Evolutionary conservation across 2,329 filamentous ascomycete species (phyloP), one percentile per base, ranked within the genome.

Genomic region (Byssoonygena ceratinophila): DNA sequence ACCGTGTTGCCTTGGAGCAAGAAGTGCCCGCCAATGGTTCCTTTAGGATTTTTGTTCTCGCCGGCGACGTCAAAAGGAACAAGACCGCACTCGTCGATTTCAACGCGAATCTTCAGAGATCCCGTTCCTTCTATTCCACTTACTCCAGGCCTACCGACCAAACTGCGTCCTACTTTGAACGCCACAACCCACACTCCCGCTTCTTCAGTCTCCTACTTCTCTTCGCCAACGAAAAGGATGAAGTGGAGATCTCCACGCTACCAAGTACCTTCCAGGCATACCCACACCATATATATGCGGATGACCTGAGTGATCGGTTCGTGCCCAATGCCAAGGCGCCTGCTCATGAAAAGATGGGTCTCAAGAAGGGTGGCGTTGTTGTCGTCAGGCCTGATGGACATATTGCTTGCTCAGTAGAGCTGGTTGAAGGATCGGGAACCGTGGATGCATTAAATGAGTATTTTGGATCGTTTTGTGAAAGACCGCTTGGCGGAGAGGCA

Each of bases 341-440:
- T 2, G 87, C 87, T 4, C 90, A 96, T 68, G 82, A 83, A 39
- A 95, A 94, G 76, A 84, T 94, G 76, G 90, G 90, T 0, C 67
- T 95, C 23, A 78, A 84, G 80, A 85, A 56, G 56, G 88, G 88
- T 9, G 88, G 84, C 53, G 79, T 95, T 1, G 83, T 94, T 1
- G 84, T 95, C 8, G 86, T 94, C 6, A 74, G 89, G 41, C 89
- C 90, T 0, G 89, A 95, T 66, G 88, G 88, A 6, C 92, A 95
- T 66, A 84, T 95, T 25, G 87, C 85, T 20, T 77, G 87, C 56
- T 85, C 89, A 3, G 79, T 85, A 9, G 76, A 76, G 60, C 71
- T 96, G 20, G 82, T 79, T 1, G 84, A 91, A 66, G 90, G 89
- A 0, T 80, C 71, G 53, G 87, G 81, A 14, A 95, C 89, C 0